These are phyloP conservation scores for Malus orientalis DNA, from an alignment of 306 rosid genomes.

Conservation along the genomic window DNA sequence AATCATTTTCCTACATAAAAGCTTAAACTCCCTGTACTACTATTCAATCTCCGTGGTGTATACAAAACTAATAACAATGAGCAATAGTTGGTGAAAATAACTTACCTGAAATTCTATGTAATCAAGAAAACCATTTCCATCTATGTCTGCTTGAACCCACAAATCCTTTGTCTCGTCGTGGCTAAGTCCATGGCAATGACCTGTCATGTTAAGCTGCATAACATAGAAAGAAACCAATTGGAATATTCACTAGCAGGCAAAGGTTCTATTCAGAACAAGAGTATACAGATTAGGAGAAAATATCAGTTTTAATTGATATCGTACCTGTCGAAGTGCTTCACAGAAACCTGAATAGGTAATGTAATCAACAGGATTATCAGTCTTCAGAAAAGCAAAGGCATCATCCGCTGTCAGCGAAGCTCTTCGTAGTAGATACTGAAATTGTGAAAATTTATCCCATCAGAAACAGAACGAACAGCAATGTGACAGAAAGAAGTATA, in stretches of 20 bases:
- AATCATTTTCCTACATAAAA: neutral
- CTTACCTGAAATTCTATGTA: conserved; percentile 60
- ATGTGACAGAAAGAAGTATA: neutral
- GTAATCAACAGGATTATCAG: conserved; percentile 47
- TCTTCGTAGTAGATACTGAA: conserved; percentile 55
- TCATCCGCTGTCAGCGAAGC: conserved; percentile 55
- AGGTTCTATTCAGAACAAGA: neutral
- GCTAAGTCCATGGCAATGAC: conserved; percentile 60
- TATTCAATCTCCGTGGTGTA: neutral
- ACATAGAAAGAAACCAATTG: neutral
- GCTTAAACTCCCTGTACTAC: neutral
- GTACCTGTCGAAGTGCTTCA: conserved; percentile 67
- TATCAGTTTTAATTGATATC: neutral
- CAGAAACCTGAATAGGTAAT: conserved; percentile 61
- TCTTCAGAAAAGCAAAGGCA: conserved; percentile 70
- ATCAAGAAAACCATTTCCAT: conserved; percentile 58
- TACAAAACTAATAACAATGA: neutral
- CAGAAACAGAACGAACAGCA: neutral
- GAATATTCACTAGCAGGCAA: neutral
- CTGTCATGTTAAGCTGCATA: conserved; percentile 62
- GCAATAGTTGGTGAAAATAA: neutral
- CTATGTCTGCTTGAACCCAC: conserved; percentile 63
- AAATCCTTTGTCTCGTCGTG: conserved; percentile 57
- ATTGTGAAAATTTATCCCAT: conserved; percentile 20
- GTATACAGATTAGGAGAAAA: neutral